Percentiles rank a stretch among this genome's conserved stretches.
These are phyloP conservation scores for Herpetomonas tarakana DNA, from an alignment of 208 protist species.

Conservation along the genomic window DNA sequence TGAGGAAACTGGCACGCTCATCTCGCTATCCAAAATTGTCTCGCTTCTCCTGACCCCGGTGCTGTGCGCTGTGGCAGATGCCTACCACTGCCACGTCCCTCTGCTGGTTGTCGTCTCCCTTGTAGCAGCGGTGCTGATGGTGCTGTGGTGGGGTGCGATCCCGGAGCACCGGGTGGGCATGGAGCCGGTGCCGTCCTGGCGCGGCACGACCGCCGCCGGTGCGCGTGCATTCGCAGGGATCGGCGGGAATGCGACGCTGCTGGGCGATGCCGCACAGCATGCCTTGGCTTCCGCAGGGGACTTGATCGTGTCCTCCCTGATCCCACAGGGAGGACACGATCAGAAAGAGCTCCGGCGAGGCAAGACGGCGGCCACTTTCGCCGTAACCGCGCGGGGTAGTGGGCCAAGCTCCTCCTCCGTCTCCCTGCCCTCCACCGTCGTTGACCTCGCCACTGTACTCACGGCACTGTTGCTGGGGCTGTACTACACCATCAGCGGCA, in stretches of 20 bases:
- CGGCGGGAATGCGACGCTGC: too few relatives aligned
- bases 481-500: slow-evolving; percentile 1
- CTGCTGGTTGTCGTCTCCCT: not conserved
- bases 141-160: not conserved
- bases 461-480: slow-evolving; percentile 4
- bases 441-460: not conserved
- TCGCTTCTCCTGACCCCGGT: slow-evolving; percentile 2
- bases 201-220: not conserved
- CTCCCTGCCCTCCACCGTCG: not conserved
- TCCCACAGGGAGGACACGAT: too few relatives aligned
- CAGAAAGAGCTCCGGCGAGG: too few relatives aligned
- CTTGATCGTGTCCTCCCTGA: too few relatives aligned
- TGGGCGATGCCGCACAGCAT: too few relatives aligned
- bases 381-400: not conserved
- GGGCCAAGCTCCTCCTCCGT: not conserved
- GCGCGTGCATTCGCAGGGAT: not conserved
- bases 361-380: too few relatives aligned
- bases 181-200: not conserved
- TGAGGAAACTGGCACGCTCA: not conserved
- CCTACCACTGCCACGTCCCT: not conserved
- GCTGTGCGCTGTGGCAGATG: slow-evolving; percentile 7
- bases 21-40: not conserved
- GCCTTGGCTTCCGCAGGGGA: too few relatives aligned
- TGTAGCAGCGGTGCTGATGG: not conserved
- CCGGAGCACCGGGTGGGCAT: not conserved